Base-by-base conservation (phyloP, 148 eudicot species). In the Rhododendron mucronatum region DNA sequence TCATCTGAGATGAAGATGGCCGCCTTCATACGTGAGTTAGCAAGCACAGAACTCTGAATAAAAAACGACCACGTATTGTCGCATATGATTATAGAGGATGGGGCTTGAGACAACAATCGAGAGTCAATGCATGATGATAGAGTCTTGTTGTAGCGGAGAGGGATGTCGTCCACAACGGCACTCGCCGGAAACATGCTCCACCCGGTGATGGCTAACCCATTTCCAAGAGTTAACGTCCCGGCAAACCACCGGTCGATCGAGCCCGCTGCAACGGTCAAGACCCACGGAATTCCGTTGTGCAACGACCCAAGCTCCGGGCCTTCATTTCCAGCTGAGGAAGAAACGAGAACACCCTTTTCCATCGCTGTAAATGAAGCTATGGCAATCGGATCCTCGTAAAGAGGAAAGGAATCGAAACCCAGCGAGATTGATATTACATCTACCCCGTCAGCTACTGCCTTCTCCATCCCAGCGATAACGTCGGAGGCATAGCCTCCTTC, bases 361-460 rank as follows among this genome's bases (percentile, higher is more conserved):
- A 82, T 89, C 3, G 92, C 92, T 20, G 88, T 88, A 35, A 88
- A 87, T 1, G 90, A 84, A 13, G 88, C 90, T 71, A 90, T 87
- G 2, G 90, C 92, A 0, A 90, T 88, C 0, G 89, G 88, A 41
- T 90, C 90, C 76, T 88, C 59, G 55, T 84, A 87, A 41, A 90
- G 50, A 39, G 92, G 90, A 28, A 80, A 21, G 0, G 1, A 28
- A 21, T 87, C 82, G 30, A 88, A 85, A 21, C 90, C 90, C 86
- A 90, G 18, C 0, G 92, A 90, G 4, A 90, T 83, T 0, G 91
- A 90, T n/a, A 90, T 85, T 1, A 90, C 55, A 16, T 90, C 89
- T 16, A 90, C 91, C 0, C 92, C 92, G 47, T 90, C 92, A 11
- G 89, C 88, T 7, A 90, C 88, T 1, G 92, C 91, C 39, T 87